Evolutionary conservation across 169 alveolate genomes (phyloP), one percentile per base, ranked within the genome.

Genomic region (Plasmodium vinckei): DNA sequence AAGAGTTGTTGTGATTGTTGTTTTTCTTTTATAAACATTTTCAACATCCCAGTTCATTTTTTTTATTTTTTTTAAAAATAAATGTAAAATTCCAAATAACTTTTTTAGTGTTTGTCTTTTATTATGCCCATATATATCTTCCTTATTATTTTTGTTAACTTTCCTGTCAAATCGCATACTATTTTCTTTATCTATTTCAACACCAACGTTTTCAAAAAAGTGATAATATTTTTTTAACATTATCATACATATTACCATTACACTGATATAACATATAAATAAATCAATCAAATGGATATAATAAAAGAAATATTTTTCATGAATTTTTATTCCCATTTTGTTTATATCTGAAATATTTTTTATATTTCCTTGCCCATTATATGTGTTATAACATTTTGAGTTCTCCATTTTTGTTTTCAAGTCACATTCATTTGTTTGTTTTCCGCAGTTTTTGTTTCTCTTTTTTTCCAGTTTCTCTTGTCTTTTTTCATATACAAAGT

Each of bases 11-110:
- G 70, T 51, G 17, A 57, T 17, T 10, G 47, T 47, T 13, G 17
- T 13, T 12, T 77, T 77, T 15, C 57, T 69, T 25, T 46, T 77
- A 23, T 77, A 64, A 10, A 77, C 75, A 63, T 65, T 51, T 64
- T 77, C 88, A 12, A 77, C 63, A n/a, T 56, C 25, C 88, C 88
- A 77, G 17, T 77, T 77, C 4, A 77, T 17, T 42, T 77, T 54
- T 64, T 77, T 77, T 0, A 77, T 77, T 64, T 57, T 77, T 44
- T 77, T 77, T 46, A 77, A 59, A 64, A 77, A 57, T 9, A 77
- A n/a, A 46, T 64, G 59, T 46, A 77, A 44, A 1, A 64, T 25
- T 12, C 17, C 19, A 39, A 63, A 77, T n/a, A 77, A 42, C 17
- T 63, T 77, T 49, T 77, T 77, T 42, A 77, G 15, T 49, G 42